Evolutionary conservation across 352 stramenopile genomes (phyloP).

Genomic region (Pythium utonaiense): DNA sequence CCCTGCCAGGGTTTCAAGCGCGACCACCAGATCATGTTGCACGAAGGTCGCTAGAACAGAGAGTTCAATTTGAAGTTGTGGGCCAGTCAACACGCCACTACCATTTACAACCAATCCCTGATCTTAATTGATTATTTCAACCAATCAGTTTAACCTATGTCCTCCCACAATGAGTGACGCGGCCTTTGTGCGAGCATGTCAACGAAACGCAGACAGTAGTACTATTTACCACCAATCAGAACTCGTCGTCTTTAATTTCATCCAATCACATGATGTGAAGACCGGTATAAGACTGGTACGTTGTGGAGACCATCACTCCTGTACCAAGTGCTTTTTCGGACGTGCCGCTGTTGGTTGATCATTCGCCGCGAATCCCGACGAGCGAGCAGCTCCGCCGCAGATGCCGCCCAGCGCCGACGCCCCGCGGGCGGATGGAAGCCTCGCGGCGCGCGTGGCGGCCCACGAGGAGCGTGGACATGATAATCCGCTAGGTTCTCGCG

Average conservation of each 20-base stretch:
- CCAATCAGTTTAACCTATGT: no score
- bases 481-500: not conserved
- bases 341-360: no score
- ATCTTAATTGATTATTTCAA: no score
- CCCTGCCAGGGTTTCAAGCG: no score
- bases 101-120: not conserved
- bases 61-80: slow-evolving; percentile 4
- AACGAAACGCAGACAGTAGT: no score
- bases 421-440: not conserved
- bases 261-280: not conserved
- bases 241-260: not conserved
- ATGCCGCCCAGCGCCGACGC: not conserved
- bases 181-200: no score
- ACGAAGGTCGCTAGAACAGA: not conserved
- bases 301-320: not conserved
- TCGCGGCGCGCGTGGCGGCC: not conserved
- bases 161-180: no score
- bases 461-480: not conserved
- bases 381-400: not conserved
- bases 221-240: no score
- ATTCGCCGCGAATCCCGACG: not conserved
- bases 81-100: not conserved
- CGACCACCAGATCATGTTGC: not conserved
- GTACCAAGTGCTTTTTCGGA: not conserved
- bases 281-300: not conserved